Evolutionary conservation across 2,329 filamentous ascomycete species (phyloP).

Genomic region (Emmonsiellopsis sp.): DNA sequence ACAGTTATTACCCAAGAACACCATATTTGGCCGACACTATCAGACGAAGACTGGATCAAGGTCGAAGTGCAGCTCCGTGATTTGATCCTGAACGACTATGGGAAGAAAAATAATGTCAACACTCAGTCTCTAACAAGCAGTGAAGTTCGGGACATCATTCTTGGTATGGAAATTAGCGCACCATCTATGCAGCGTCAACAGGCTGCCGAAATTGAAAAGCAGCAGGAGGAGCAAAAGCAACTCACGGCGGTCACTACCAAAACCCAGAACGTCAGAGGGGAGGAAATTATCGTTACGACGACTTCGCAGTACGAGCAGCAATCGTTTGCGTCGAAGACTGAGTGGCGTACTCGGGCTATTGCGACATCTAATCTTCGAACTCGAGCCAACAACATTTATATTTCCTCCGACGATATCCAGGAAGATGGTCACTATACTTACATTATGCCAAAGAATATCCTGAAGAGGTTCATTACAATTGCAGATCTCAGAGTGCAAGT

Average conservation of each 20-base stretch:
- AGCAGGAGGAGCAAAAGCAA: slow-evolving; percentile 93
- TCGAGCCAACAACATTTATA: slow-evolving; percentile 95
- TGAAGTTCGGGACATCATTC: slow-evolving; percentile 94
- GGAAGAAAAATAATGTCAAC: slow-evolving; percentile 99
- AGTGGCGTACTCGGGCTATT: slow-evolving; percentile 95
- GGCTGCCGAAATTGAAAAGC: slow-evolving; percentile 97
- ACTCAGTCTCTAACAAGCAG: slow-evolving; percentile 92
- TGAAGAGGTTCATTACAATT: slow-evolving; percentile 97
- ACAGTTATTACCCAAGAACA: slow-evolving; percentile 97
- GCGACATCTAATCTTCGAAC: slow-evolving; percentile 93
- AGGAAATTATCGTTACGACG: slow-evolving; percentile 96
- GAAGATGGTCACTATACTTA: slow-evolving; percentile 85
- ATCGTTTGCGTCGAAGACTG: slow-evolving; percentile 95
- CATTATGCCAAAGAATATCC: slow-evolving; percentile 97
- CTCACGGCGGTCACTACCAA: slow-evolving; percentile 96
- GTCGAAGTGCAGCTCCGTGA: slow-evolving; percentile 95
- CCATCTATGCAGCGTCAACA: slow-evolving; percentile 97
- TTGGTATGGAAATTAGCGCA: slow-evolving; percentile 98
- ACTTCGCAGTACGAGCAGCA: slow-evolving; percentile 97
- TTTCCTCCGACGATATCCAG: slow-evolving; percentile 88
- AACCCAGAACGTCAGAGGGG: slow-evolving; percentile 92
- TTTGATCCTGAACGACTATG: slow-evolving; percentile 94
- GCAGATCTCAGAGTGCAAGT: slow-evolving; percentile 94
- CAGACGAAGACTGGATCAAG: slow-evolving; percentile 98
- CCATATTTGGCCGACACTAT: slow-evolving; percentile 93